Percentiles rank a stretch among this genome's conserved stretches.
Evolutionary conservation across 2,329 filamentous ascomycete genomes (phyloP).

Genomic region (Cladophialophora chaetospira): DNA sequence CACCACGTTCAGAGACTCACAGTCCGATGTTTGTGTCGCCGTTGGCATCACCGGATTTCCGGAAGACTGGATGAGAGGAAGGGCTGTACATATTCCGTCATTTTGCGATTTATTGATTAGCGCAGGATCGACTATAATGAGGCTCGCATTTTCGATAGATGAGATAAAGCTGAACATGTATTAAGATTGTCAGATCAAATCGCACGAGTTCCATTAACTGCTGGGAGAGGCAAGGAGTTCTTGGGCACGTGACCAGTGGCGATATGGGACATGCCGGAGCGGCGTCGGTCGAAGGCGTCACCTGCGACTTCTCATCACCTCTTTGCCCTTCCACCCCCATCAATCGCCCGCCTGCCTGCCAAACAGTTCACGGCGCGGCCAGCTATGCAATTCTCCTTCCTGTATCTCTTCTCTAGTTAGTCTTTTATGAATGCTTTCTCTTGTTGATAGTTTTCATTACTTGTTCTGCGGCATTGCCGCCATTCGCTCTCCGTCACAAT

Average conservation of each 20-base stretch:
- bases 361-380: constrained; percentile 1
- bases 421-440: background rate
- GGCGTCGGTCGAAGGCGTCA: background rate
- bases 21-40: constrained; percentile 31
- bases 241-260: background rate
- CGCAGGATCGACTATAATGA: too few species aligned
- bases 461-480: constrained; percentile 12
- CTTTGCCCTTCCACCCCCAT: constrained; percentile 7
- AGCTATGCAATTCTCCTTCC: constrained; percentile 1
- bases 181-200: background rate
- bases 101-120: too few species aligned
- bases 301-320: constrained; percentile 1
- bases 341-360: constrained; percentile 8
- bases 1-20: constrained; percentile 19
- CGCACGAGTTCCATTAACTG: too few species aligned
- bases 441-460: background rate
- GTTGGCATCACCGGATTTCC: constrained; percentile 20
- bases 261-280: constrained; percentile 6
- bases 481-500: constrained; percentile 21
- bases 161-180: too few species aligned
- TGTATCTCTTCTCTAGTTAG: background rate
- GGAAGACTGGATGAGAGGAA: constrained; percentile 1
- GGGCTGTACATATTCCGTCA: background rate
- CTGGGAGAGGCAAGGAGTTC: too few species aligned
- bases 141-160: too few species aligned